phyloP scores from a whole-genome alignment of 1,284 basidiomycete genomes.

The Porogramme epimiltina region DNA sequence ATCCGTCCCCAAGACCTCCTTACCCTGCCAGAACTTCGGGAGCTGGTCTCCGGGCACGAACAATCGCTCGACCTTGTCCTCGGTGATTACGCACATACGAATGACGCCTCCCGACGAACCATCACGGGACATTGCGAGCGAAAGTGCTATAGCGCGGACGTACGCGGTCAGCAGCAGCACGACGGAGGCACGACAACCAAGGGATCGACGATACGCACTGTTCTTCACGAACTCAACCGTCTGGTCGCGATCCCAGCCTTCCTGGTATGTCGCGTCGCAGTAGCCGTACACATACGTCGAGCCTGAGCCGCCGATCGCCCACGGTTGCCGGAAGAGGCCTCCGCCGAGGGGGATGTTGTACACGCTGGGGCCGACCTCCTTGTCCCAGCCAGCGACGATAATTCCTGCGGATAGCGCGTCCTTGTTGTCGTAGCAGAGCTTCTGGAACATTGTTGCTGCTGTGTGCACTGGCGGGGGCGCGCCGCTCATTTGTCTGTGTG shows the following conservation, averaged over 20 bases:
- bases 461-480: conserved; percentile 78
- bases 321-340: conserved; percentile 92
- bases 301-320: conserved; percentile 97
- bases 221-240: conserved; percentile 96
- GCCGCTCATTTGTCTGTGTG: conserved; percentile 65
- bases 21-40: conserved; percentile 85
- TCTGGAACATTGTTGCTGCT: conserved; percentile 87
- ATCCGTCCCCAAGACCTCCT: conserved; percentile 58
- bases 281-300: conserved; percentile 99
- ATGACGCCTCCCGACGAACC: conserved; percentile 98
- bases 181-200: conserved; percentile 1
- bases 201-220: conserved; percentile 59
- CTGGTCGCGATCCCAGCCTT: conserved; percentile 91
- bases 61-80: conserved; percentile 87
- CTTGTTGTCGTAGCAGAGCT: conserved; percentile 94
- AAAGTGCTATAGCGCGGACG: conserved; percentile 63
- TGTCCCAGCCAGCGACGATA: conserved; percentile 99
- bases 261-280: conserved; percentile 97
- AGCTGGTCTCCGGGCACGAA: conserved; percentile 95
- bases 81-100: conserved; percentile 95
- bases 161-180: background rate
- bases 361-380: conserved; percentile 89
- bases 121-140: conserved; percentile 97
- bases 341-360: conserved; percentile 97
- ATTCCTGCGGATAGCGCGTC: conserved; percentile 89